phyloP scores from a whole-genome alignment of 352 stramenopile genomes.

The Phytophthora meadii region DNA sequence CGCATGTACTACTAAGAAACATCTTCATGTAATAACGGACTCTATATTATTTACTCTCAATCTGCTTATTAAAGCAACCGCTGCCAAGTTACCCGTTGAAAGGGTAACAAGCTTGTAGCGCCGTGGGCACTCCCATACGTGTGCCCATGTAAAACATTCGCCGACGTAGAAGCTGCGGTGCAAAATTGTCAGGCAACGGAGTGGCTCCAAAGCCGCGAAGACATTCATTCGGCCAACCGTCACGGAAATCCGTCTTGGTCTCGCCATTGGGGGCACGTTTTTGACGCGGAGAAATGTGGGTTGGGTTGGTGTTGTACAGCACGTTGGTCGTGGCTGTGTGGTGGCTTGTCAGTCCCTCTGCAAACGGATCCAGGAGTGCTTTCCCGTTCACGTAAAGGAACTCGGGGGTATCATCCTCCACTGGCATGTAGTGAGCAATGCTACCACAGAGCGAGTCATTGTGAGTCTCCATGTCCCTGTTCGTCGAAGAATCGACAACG shows the following conservation, averaged over 20 bases:
- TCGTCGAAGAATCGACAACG: constrained; percentile 43
- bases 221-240: constrained; percentile 49
- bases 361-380: constrained; percentile 41
- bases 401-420: constrained; percentile 39
- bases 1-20: no score
- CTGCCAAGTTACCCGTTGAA: constrained; percentile 28
- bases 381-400: constrained; percentile 71
- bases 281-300: constrained; percentile 44
- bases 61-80: background rate
- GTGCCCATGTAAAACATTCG: constrained; percentile 53
- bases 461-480: constrained; percentile 45
- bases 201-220: constrained; percentile 53
- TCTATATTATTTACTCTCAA: constrained; percentile 4
- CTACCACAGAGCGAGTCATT: constrained; percentile 49
- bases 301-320: constrained; percentile 60
- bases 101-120: constrained; percentile 39
- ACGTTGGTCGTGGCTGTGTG: constrained; percentile 38
- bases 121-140: constrained; percentile 28
- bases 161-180: constrained; percentile 39
- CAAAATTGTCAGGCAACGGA: constrained; percentile 45
- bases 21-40: background rate
- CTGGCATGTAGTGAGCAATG: constrained; percentile 45
- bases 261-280: constrained; percentile 30
- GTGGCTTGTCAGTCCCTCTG: constrained; percentile 27
- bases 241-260: constrained; percentile 26